Evolutionary conservation across 1,139 yeast genomes (phyloP).

Genomic region (Blastobotrys indianensis): DNA sequence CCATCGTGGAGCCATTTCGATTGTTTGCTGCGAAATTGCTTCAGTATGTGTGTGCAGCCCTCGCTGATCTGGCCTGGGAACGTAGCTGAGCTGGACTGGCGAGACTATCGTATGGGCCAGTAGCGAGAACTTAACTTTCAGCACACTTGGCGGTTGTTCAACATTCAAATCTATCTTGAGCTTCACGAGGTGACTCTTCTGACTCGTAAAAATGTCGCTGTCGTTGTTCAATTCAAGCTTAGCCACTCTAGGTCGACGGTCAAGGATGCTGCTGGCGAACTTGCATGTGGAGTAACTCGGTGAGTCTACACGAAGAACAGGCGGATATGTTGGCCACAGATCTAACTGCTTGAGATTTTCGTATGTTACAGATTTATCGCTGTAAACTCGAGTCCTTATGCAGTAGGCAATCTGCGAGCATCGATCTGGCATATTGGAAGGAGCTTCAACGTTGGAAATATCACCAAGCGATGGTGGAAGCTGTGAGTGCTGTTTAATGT

Average conservation of each 20-base stretch:
- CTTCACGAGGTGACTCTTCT: too few relatives aligned
- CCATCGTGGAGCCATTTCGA: neutral
- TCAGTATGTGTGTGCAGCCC: constrained; percentile 3
- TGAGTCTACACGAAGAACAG: neutral
- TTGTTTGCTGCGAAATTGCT: neutral
- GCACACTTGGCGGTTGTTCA: too few relatives aligned
- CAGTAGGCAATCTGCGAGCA: neutral
- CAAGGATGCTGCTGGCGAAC: too few relatives aligned
- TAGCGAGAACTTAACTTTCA: too few relatives aligned
- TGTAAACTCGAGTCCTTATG: neutral
- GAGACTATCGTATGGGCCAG: constrained; percentile 1
- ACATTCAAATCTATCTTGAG: too few relatives aligned
- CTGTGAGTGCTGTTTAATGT: neutral
- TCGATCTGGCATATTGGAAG: neutral
- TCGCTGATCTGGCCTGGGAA: constrained; percentile 1
- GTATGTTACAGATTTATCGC: too few relatives aligned
- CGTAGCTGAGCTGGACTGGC: neutral
- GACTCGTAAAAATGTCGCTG: too few relatives aligned
- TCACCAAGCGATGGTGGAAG: constrained; percentile 1
- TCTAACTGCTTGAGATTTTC: too few relatives aligned
- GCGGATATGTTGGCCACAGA: neutral
- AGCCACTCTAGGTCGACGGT: too few relatives aligned
- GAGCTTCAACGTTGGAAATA: neutral
- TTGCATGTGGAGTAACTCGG: too few relatives aligned
- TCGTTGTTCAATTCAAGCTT: too few relatives aligned